Conservation (phyloP, 2,329 filamentous ascomycete genomes). For the Fusarium udum region DNA sequence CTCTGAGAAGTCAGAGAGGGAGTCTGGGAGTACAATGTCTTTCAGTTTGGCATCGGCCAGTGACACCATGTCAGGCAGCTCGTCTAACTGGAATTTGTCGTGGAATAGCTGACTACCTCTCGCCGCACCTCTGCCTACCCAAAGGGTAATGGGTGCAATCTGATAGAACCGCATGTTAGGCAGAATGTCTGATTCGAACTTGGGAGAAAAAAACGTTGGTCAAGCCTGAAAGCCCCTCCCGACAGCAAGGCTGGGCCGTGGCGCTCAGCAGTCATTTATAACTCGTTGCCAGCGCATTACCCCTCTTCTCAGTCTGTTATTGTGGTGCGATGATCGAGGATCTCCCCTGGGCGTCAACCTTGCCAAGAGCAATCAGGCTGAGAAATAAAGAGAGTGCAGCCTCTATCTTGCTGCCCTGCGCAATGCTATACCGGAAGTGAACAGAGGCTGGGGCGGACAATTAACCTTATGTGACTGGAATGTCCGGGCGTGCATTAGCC, state of each 20-base stretch:
- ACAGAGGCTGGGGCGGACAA: neutral
- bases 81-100: neutral
- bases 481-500: constrained; percentile 8
- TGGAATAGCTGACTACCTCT: neutral
- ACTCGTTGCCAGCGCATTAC: neutral
- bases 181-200: neutral
- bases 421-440: neutral
- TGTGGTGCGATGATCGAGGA: neutral
- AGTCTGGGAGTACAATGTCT: neutral
- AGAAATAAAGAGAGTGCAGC: neutral
- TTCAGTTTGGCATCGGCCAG: neutral
- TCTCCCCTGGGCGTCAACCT: neutral
- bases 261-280: neutral
- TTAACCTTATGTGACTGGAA: neutral
- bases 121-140: neutral
- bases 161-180: neutral
- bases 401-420: neutral
- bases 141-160: neutral
- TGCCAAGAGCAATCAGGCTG: neutral
- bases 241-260: neutral
- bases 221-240: neutral
- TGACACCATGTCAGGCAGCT: neutral
- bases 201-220: neutral
- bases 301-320: neutral
- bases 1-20: neutral